phyloP scores from a whole-genome alignment of 179 eudicot species.

The Amaranthus tricolor region DNA sequence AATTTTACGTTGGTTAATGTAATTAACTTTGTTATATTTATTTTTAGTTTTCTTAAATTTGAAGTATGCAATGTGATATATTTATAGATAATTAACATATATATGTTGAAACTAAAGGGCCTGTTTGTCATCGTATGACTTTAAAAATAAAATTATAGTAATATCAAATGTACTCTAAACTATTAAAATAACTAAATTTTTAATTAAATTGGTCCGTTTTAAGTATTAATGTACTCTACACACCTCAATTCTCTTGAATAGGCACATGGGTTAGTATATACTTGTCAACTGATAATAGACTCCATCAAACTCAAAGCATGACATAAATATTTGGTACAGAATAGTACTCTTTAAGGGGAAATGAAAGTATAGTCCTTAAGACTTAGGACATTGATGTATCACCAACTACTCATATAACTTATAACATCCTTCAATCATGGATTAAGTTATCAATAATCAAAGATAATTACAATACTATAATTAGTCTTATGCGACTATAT shows the following conservation, averaged over 20 bases:
- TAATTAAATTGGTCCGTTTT: not conserved
- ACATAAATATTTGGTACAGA: conserved; percentile 3
- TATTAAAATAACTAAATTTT: too few relatives aligned
- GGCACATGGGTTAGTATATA: conserved; percentile 7
- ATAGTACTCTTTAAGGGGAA: not conserved
- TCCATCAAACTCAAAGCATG: not conserved
- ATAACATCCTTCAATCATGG: conserved; percentile 6
- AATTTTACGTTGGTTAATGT: too few relatives aligned
- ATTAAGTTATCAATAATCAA: not conserved
- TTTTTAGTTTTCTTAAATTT: too few relatives aligned
- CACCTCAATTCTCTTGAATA: not conserved
- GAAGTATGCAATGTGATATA: too few relatives aligned
- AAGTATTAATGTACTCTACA: not conserved
- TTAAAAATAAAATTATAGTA: too few relatives aligned
- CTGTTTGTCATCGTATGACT: too few relatives aligned
- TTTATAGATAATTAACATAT: too few relatives aligned
- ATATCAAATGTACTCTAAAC: too few relatives aligned
- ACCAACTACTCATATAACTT: conserved; percentile 6
- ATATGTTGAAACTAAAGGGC: too few relatives aligned
- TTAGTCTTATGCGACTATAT: not conserved
- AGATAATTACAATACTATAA: not conserved
- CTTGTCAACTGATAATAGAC: too few relatives aligned
- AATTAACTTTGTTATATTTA: too few relatives aligned
- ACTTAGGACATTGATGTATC: conserved; percentile 7
- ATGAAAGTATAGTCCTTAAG: not conserved